Percentiles rank a stretch among this genome's conserved stretches.
Conservation (phyloP, 2,329 filamentous ascomycete genomes). For the Fusarium phyllophilum region DNA sequence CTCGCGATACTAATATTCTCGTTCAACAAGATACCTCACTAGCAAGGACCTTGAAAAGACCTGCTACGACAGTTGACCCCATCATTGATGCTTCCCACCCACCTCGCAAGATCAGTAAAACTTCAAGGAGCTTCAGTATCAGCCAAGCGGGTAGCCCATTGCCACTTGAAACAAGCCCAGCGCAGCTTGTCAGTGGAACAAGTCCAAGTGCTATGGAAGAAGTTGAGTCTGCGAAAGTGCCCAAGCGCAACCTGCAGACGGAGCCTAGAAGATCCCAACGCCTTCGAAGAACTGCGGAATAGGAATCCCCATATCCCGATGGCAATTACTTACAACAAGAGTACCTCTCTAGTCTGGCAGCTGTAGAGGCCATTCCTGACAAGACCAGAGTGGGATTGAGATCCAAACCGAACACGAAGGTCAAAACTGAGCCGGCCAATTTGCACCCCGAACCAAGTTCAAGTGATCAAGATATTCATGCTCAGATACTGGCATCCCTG, state of each 20-base stretch:
- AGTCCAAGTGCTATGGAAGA: neutral
- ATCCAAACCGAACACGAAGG: neutral
- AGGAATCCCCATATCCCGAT: conserved; percentile 11
- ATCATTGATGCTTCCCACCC: neutral
- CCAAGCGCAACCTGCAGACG: neutral
- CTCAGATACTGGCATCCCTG: conserved; percentile 33
- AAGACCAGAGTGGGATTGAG: neutral
- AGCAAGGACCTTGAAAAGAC: neutral
- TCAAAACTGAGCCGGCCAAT: neutral
- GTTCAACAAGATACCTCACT: neutral
- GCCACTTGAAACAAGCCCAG: conserved; percentile 9
- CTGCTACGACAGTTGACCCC: neutral
- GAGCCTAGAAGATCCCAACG: conserved; percentile 17
- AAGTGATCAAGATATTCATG: conserved; percentile 20
- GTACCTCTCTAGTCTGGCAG: conserved; percentile 10
- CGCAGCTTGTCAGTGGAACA: neutral
- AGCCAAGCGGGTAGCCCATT: conserved; percentile 44
- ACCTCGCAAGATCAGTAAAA: conserved; percentile 20
- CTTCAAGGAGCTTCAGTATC: conserved; percentile 40
- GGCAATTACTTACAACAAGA: conserved; percentile 3
- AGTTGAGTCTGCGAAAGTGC: neutral
- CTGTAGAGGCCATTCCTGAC: neutral
- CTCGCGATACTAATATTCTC: conserved; percentile 23
- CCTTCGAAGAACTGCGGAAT: conserved; percentile 9
- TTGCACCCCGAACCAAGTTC: neutral